Evolutionary conservation across 2,329 filamentous ascomycete genomes (phyloP).

Genomic region (Juglanconis juglandina): DNA sequence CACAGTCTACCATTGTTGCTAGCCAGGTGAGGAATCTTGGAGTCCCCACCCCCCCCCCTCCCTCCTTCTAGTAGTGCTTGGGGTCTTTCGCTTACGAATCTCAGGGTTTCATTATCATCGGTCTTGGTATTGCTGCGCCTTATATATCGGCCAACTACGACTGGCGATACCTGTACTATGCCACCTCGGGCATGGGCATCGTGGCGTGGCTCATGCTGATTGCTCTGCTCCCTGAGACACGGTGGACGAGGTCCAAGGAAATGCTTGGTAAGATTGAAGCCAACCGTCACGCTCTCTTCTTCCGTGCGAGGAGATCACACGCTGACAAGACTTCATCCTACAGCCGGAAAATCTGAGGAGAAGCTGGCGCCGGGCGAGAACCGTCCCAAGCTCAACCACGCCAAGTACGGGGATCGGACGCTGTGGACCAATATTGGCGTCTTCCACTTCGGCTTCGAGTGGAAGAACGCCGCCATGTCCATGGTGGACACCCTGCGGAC

Average conservation of each 20-base stretch:
- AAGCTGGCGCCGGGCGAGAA: slow-evolving; percentile 25
- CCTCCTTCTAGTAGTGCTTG: background rate
- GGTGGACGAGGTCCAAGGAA: slow-evolving; percentile 28
- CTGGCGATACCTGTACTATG: slow-evolving; percentile 35
- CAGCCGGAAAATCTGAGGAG: slow-evolving; percentile 22
- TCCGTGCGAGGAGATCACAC: background rate
- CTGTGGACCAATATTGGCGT: slow-evolving; percentile 31
- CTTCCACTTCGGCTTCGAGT: slow-evolving; percentile 29
- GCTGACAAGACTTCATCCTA: background rate
- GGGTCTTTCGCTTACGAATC: background rate
- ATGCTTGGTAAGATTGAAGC: slow-evolving; percentile 24
- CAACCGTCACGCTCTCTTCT: too few species aligned
- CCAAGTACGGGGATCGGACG: slow-evolving; percentile 25
- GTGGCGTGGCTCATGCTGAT: slow-evolving; percentile 33
- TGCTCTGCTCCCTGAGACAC: slow-evolving; percentile 32
- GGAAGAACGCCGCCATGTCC: slow-evolving; percentile 22
- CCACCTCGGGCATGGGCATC: slow-evolving; percentile 29
- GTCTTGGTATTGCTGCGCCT: slow-evolving; percentile 27
- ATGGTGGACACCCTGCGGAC: slow-evolving; percentile 30
- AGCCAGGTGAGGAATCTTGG: slow-evolving; percentile 17
- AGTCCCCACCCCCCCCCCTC: too few species aligned
- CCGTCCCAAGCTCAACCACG: slow-evolving; percentile 27
- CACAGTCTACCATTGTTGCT: slow-evolving; percentile 29
- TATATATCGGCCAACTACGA: slow-evolving; percentile 28
- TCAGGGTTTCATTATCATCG: slow-evolving; percentile 29